Conservation (phyloP, 345 rosid genomes). For the Hibiscus trionum region DNA sequence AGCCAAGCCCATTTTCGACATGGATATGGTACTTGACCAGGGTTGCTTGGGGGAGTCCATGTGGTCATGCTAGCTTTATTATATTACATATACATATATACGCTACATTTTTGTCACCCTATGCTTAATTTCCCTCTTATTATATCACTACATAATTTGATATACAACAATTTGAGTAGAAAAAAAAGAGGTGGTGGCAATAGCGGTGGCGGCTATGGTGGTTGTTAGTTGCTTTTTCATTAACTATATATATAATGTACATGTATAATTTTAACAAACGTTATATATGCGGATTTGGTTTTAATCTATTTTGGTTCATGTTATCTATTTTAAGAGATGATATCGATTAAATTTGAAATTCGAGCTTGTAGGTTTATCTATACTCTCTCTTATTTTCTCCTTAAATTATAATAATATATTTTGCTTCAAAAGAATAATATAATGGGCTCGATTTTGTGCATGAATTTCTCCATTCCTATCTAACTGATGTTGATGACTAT, state of each 20-base stretch:
- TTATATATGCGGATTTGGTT: background rate
- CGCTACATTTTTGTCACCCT: slow-evolving; percentile 10
- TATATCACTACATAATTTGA: background rate
- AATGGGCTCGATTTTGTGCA: too few species aligned
- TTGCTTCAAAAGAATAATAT: too few species aligned
- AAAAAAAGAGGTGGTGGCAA: background rate
- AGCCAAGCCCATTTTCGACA: slow-evolving; percentile 43
- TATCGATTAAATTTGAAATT: background rate
- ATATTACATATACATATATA: background rate
- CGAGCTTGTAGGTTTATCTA: background rate
- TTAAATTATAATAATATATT: background rate
- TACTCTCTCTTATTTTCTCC: too few species aligned
- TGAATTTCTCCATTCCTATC: background rate
- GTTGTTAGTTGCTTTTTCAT: background rate
- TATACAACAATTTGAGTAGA: slow-evolving; percentile 4
- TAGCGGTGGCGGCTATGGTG: slow-evolving; percentile 5
- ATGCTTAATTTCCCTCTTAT: slow-evolving; percentile 1
- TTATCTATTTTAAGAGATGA: background rate
- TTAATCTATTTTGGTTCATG: background rate
- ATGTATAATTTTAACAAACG: background rate
- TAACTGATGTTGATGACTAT: slow-evolving; percentile 2
- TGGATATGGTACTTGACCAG: slow-evolving; percentile 59
- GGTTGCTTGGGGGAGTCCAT: slow-evolving; percentile 54
- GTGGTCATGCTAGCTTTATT: slow-evolving; percentile 51
- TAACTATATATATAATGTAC: slow-evolving; percentile 2